These are phyloP conservation scores for Durotheca rogersii DNA, from an alignment of 495 filamentous ascomycete genomes.

Conservation along the genomic window DNA sequence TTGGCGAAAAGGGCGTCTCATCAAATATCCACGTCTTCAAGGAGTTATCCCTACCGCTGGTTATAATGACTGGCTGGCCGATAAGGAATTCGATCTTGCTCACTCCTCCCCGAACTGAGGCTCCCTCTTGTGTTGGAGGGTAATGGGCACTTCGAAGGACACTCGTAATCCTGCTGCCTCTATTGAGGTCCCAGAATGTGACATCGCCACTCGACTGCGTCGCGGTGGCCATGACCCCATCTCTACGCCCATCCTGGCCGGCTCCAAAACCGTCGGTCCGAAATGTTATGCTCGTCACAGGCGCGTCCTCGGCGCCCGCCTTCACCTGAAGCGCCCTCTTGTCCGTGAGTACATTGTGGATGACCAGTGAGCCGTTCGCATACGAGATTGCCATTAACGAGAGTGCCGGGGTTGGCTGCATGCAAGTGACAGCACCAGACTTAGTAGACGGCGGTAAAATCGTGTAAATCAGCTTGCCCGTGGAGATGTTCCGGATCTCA, in stretches of 20 bases:
- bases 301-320: conserved; percentile 53
- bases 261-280: conserved; percentile 88
- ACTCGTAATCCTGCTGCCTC: conserved; percentile 77
- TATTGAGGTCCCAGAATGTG: conserved; percentile 93
- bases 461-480: conserved; percentile 83
- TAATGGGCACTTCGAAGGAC: conserved; percentile 83
- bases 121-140: conserved; percentile 55
- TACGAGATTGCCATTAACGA: conserved; percentile 88
- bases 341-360: conserved; percentile 79
- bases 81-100: conserved; percentile 85
- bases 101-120: conserved; percentile 54
- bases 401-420: conserved; percentile 78
- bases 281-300: conserved; percentile 82
- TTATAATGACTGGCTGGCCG: conserved; percentile 88
- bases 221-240: conserved; percentile 85
- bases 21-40: conserved; percentile 96
- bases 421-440: conserved; percentile 73
- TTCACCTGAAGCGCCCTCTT: conserved; percentile 66
- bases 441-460: conserved; percentile 67
- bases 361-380: conserved; percentile 69
- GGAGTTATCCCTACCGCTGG: conserved; percentile 88
- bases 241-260: conserved; percentile 75
- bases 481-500: conserved; percentile 96
- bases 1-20: conserved; percentile 76
- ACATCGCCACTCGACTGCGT: conserved; percentile 74